Evolutionary conservation across 495 filamentous ascomycete genomes (phyloP), one percentile per base, ranked within the genome.

Genomic region (Bombardia bombarda): DNA sequence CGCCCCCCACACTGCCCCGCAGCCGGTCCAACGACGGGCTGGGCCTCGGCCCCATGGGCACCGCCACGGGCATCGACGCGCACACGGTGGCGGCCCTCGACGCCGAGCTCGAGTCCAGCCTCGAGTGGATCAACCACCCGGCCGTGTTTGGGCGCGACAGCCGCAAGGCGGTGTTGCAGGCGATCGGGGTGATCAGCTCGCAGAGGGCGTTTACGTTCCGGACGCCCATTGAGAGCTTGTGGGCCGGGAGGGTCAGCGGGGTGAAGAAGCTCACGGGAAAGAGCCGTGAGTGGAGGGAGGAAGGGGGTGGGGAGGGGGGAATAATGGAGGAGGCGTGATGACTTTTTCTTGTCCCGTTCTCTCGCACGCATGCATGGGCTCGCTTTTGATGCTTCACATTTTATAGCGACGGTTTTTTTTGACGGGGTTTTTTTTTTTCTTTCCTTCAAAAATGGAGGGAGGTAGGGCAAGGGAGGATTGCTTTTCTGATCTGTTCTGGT

Each of bases 111-210:
- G 86, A 96, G 57, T 72, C 86, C 8, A 82, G 84, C n/a, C 70
- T 99, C n/a, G 92, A 99, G 61, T 99, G 92, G 92, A 97, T 99
- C 59, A 87, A 83, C 53, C 93, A 99, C 57, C 93, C 92, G 5
- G 90, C 90, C 1, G 86, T 97, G 7, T 99, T 99, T 52, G 79
- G 82, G 19, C 80, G 92, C n/a, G 92, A 99, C 61, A 89, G 85
- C 25, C 77, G 92, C 52, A 99, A 99, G 65, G 87, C 90, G 10
- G 90, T 99, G 2, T 72, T 99, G 13, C 93, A 99, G 58, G 86
- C 87, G 20, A 97, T 99, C 49, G 92, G 92, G 26, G 88, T 96
- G 35, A 95, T 97, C 51, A 90, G 86, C 50, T 90, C 84, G 6
- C 92, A 99, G 62, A 78, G 92, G 16, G 93, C 83, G 7, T 95